A percentile compares a stretch with the other conserved stretches of the same genome.
phyloP scores from a whole-genome alignment of 495 filamentous ascomycete genomes.

The Aspergillus steynii region DNA sequence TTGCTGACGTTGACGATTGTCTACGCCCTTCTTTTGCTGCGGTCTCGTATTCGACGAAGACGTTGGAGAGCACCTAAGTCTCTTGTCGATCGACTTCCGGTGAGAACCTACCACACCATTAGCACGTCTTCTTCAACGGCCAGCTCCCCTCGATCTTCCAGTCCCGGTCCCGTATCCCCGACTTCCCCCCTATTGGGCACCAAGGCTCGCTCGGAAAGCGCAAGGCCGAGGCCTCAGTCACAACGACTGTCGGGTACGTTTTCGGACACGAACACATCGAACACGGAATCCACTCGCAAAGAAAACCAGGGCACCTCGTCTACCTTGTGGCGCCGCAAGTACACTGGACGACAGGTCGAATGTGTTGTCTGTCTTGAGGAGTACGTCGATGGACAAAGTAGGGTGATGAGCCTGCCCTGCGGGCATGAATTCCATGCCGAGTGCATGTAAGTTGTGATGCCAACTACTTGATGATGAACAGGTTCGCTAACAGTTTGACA shows the following conservation, averaged over 20 bases:
- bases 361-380: slow-evolving; percentile 99
- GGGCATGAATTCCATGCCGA: slow-evolving; percentile 97
- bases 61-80: slow-evolving; percentile 96
- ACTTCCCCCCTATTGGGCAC: slow-evolving; percentile 69
- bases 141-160: slow-evolving; percentile 55
- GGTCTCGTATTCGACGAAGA: slow-evolving; percentile 84
- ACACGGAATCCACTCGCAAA: slow-evolving; percentile 34
- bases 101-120: slow-evolving; percentile 90
- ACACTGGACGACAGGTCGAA: slow-evolving; percentile 84
- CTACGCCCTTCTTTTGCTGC: slow-evolving; percentile 83
- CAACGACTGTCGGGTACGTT: slow-evolving; percentile 61
- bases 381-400: slow-evolving; percentile 90
- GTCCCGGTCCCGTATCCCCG: slow-evolving; percentile 57
- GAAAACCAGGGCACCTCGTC: slow-evolving; percentile 51
- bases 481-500: slow-evolving; percentile 38
- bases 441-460: slow-evolving; percentile 82
- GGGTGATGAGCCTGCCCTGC: slow-evolving; percentile 97
- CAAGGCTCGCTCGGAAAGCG: slow-evolving; percentile 27
- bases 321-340: slow-evolving; percentile 72
- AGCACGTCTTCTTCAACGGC: slow-evolving; percentile 54
- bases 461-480: not conserved
- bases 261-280: slow-evolving; percentile 37
- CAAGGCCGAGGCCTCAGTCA: slow-evolving; percentile 59
- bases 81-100: slow-evolving; percentile 90
- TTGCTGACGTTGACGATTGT: slow-evolving; percentile 90